Evolutionary conservation across 257 asterid species (phyloP).

Genomic region (Solanum gracilifrons): DNA sequence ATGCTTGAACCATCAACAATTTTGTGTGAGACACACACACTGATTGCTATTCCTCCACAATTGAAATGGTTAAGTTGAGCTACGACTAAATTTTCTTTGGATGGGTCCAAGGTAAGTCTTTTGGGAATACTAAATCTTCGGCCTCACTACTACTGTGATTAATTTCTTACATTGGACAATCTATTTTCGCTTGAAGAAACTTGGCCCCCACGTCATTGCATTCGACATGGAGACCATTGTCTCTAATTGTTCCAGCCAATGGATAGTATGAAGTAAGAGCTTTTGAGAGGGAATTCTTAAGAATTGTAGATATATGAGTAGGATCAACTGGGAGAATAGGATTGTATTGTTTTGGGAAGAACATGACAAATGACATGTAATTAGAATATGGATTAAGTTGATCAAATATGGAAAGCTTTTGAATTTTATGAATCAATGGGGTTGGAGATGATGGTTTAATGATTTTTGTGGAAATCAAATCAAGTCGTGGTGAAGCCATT

Average conservation of each 20-base stretch:
- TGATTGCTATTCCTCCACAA: neutral
- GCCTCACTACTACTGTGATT: neutral
- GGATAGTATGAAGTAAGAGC: neutral
- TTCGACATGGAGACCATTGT: neutral
- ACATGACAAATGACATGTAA: neutral
- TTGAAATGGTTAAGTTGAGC: neutral
- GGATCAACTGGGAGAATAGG: neutral
- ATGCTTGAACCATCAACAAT: neutral
- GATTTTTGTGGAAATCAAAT: neutral
- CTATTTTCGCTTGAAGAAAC: neutral
- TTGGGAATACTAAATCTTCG: neutral
- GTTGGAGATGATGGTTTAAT: constrained; percentile 9
- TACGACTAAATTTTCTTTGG: neutral
- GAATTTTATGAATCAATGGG: neutral
- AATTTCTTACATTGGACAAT: neutral
- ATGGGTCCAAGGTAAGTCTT: neutral
- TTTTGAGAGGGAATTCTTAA: neutral
- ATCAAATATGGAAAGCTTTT: neutral
- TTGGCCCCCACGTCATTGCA: constrained; percentile 1
- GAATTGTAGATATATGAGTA: neutral
- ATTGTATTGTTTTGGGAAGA: neutral
- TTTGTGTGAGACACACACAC: neutral
- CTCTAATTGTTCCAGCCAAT: neutral
- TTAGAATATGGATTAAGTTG: neutral
- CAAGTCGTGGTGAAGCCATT: neutral